Evolutionary conservation across 1,284 basidiomycete genomes (phyloP), one percentile per base, ranked within the genome.

Genomic region (Pseudomicrostroma phylloplanum): DNA sequence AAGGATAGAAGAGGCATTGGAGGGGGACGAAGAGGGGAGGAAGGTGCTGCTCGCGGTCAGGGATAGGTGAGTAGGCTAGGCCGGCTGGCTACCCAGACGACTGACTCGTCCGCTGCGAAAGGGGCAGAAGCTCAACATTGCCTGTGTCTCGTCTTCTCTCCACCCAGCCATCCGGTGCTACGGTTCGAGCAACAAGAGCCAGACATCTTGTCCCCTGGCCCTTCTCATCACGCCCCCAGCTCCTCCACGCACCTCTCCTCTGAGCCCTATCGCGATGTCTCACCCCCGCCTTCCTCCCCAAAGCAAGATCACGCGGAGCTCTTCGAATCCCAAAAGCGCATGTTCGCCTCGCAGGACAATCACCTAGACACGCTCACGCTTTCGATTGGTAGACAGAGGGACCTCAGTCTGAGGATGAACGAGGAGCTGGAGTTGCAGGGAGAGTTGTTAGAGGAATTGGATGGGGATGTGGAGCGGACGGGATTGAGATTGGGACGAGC

Each of bases 361-460:
- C 74, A 77, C 13, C 67, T 78, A 36, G 75, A 78, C 51, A 49
- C 60, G 6, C 67, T 78, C 12, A 61, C 70, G 8, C 64, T 68
- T 0, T 74, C 72, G 12, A 72, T 78, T 36, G 65, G 65, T 7
- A 69, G 76, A 15, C 76, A 78, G 60, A 73, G 73, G 54, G 63
- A 73, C 36, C 60, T 77, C 42, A 71, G 71, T 21, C 19, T 78
- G 56, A 73, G 69, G 46, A 76, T 78, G 75, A 75, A 76, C 62
- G 72, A 78, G 57, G 76, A 78, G 64, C 67, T 78, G 17, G 75
- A 76, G 36, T 55, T 74, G 23, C 76, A 78, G 41, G 58, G 68
- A 19, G 72, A 71, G 30, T 58, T 78, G 4, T 53, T 78, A 13
- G 58, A 68, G 30, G 71, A 68, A 6, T 61, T 77, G 19, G 74